A percentile compares a stretch with the other conserved stretches of the same genome.
Conservation (phyloP, 1,284 basidiomycete genomes). For the Boletus coffeatus region DNA sequence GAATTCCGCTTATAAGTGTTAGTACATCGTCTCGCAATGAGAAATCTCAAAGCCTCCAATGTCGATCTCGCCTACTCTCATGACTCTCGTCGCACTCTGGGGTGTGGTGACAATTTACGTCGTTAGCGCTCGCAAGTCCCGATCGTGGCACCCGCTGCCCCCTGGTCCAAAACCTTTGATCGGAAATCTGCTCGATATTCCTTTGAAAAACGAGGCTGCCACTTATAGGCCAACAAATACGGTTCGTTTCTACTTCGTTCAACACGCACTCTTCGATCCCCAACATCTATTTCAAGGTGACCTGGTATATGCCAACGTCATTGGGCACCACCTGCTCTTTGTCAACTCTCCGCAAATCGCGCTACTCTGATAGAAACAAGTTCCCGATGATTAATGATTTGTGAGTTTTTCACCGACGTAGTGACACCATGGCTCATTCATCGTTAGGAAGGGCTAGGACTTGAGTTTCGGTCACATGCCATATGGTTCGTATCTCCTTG, state of each 20-base stretch:
- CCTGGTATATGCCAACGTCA: conserved; percentile 15
- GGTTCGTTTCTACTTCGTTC: conserved; percentile 15
- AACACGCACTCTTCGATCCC: neutral
- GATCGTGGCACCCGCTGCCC: conserved; percentile 19
- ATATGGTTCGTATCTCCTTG: conserved; percentile 32
- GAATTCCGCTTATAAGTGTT: conserved; percentile 18
- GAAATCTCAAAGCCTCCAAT: conserved; percentile 10
- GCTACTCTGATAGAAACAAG: conserved; percentile 28
- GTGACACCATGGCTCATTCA: neutral
- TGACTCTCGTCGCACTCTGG: conserved; percentile 22
- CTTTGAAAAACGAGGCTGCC: conserved; percentile 25
- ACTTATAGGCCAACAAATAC: conserved; percentile 31
- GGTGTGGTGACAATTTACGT: conserved; percentile 20
- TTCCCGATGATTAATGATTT: conserved; percentile 32
- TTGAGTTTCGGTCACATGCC: conserved; percentile 49
- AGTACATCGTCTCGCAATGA: conserved; percentile 1
- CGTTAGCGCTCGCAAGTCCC: conserved; percentile 12
- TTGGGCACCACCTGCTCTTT: conserved; percentile 22
- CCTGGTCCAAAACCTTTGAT: conserved; percentile 30
- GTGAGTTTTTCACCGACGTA: conserved; percentile 14
- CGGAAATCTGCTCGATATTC: conserved; percentile 30
- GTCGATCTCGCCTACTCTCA: conserved; percentile 17
- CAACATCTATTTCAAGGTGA: conserved; percentile 18
- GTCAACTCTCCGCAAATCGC: conserved; percentile 32
- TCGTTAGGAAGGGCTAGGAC: conserved; percentile 44